Conservation (phyloP, 192 early-diverging fungal species). For the Mortierella alpina region DNA sequence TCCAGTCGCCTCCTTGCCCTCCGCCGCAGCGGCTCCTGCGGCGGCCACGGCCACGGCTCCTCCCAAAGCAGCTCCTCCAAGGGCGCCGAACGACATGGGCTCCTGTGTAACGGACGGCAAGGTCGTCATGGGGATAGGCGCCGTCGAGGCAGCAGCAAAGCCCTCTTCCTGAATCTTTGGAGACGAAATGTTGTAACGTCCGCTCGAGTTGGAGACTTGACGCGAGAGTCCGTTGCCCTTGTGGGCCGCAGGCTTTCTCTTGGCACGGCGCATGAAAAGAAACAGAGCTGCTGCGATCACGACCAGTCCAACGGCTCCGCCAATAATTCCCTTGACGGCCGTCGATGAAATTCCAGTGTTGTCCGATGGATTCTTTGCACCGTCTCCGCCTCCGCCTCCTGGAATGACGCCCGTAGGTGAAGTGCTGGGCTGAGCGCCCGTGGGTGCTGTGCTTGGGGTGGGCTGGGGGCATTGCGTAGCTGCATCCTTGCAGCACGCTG, state of each 20-base stretch:
- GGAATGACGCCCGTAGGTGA: neutral
- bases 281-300: constrained; percentile 3
- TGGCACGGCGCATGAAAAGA: constrained; percentile 27
- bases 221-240: constrained; percentile 17
- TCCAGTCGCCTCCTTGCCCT: constrained; percentile 14
- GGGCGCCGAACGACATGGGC: neutral
- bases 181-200: constrained; percentile 37
- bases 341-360: constrained; percentile 5
- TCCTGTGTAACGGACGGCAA: constrained; percentile 15
- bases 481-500: constrained; percentile 19
- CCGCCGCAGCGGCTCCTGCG: constrained; percentile 1
- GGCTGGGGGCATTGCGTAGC: neutral
- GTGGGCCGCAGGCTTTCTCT: neutral
- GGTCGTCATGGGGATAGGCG: constrained; percentile 42
- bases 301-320: constrained; percentile 31
- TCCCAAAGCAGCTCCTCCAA: neutral
- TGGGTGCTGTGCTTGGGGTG: neutral
- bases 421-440: neutral
- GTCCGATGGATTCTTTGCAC: neutral
- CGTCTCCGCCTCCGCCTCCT: neutral
- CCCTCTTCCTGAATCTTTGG: constrained; percentile 49
- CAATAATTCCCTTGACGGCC: constrained; percentile 24
- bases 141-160: constrained; percentile 8
- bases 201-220: constrained; percentile 40
- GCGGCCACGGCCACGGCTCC: constrained; percentile 5